Evolutionary conservation across 164 flowering plant species (phyloP).

Genomic region (Liquidambar formosana): DNA sequence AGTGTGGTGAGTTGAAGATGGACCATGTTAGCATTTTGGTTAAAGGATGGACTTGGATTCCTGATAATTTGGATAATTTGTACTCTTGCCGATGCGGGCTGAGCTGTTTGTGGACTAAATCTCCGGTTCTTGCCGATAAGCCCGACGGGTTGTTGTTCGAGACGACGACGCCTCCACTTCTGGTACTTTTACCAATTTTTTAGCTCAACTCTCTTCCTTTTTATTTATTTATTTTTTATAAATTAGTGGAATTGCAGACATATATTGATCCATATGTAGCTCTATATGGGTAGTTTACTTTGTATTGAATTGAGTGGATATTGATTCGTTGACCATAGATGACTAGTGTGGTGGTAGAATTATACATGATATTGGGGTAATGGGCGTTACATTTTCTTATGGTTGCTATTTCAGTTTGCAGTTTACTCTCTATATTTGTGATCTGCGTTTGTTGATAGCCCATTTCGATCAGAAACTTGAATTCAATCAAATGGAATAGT

Average conservation of each 20-base stretch:
- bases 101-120: conserved; percentile 98
- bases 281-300: too few relatives aligned
- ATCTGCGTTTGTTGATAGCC: too few relatives aligned
- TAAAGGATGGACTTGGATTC: conserved; percentile 99
- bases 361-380: too few relatives aligned
- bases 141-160: conserved; percentile 94
- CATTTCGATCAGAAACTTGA: too few relatives aligned
- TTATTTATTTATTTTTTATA: background rate
- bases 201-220: background rate
- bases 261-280: too few relatives aligned
- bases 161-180: conserved; percentile 77
- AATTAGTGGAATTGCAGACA: background rate
- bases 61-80: conserved; percentile 92
- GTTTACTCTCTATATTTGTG: too few relatives aligned
- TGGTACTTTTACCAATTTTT: conserved; percentile 36
- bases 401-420: too few relatives aligned
- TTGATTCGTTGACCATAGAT: too few relatives aligned
- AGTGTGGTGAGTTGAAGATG: conserved; percentile 66
- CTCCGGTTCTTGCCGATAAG: conserved; percentile 79
- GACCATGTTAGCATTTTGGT: conserved; percentile 77
- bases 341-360: too few relatives aligned
- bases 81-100: conserved; percentile 86
- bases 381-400: too few relatives aligned
- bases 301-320: too few relatives aligned
- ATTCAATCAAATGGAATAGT: too few relatives aligned